Evolutionary conservation across 176 grass and related monocot species (phyloP).

Genomic region (Bonia amplexicaulis): DNA sequence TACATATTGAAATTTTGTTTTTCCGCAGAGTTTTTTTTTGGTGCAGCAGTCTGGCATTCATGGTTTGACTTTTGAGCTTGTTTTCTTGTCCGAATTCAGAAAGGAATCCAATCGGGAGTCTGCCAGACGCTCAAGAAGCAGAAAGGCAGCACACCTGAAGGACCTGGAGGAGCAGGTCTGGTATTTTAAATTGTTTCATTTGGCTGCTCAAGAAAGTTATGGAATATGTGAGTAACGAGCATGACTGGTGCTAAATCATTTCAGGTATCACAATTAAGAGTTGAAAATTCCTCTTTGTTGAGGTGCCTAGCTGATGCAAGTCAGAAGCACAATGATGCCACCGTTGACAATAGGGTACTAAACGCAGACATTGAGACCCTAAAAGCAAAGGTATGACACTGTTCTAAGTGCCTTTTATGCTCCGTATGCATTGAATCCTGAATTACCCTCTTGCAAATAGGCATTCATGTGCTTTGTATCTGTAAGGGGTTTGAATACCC

Average conservation of each 20-base stretch:
- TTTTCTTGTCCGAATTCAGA: slow-evolving; percentile 25
- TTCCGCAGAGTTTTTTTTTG: not conserved
- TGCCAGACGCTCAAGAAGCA: slow-evolving; percentile 71
- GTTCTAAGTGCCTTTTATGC: not conserved
- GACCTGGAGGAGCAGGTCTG: slow-evolving; percentile 67
- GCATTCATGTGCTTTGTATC: not conserved
- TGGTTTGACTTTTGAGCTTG: not conserved
- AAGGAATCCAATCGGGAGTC: slow-evolving; percentile 87
- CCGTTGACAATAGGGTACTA: slow-evolving; percentile 53
- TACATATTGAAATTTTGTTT: not conserved
- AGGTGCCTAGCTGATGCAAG: slow-evolving; percentile 46
- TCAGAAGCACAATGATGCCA: slow-evolving; percentile 48
- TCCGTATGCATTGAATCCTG: not conserved
- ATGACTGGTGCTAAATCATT: not conserved
- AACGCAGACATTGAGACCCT: slow-evolving; percentile 59
- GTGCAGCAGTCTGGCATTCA: not conserved
- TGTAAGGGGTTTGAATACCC: not conserved
- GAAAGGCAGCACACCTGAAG: slow-evolving; percentile 76
- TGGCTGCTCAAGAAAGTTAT: not conserved
- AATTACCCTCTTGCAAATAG: not conserved
- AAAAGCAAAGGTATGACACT: slow-evolving; percentile 51
- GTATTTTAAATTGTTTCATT: not conserved
- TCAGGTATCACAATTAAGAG: slow-evolving; percentile 51
- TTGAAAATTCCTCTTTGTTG: slow-evolving; percentile 59
- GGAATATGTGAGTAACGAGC: not conserved